Evolutionary conservation across 768 basidiomycete species (phyloP).

Genomic region (Pleurotus ostreatus): DNA sequence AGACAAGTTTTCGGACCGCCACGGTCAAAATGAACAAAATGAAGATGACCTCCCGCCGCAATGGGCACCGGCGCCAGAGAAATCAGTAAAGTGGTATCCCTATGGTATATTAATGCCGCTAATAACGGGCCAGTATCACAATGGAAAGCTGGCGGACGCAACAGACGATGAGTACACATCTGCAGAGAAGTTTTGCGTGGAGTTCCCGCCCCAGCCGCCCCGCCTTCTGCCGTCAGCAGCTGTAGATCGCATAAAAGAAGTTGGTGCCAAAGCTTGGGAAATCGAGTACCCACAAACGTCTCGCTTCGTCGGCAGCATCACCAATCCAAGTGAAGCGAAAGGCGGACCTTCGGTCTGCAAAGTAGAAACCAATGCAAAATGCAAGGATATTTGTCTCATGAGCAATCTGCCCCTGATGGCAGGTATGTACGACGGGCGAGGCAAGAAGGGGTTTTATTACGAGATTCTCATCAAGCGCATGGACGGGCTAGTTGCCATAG

Average conservation of each 20-base stretch:
- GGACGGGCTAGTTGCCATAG: slow-evolving; percentile 59
- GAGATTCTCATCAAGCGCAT: slow-evolving; percentile 54
- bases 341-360: slow-evolving; percentile 27
- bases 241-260: slow-evolving; percentile 45
- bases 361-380: slow-evolving; percentile 37
- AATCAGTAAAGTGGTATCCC: slow-evolving; percentile 25
- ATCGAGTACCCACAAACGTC: slow-evolving; percentile 35
- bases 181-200: slow-evolving; percentile 47
- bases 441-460: slow-evolving; percentile 58
- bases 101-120: too few relatives aligned
- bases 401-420: slow-evolving; percentile 59
- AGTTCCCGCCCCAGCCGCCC: slow-evolving; percentile 35
- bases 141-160: slow-evolving; percentile 56
- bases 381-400: slow-evolving; percentile 49
- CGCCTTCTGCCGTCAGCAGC: slow-evolving; percentile 45
- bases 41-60: slow-evolving; percentile 23
- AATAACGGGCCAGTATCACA: slow-evolving; percentile 27
- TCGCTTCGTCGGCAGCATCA: slow-evolving; percentile 44
- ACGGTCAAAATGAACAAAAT: not conserved
- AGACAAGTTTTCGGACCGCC: not conserved
- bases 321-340: slow-evolving; percentile 29
- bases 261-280: slow-evolving; percentile 52
- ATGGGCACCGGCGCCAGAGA: slow-evolving; percentile 60
- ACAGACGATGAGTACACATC: slow-evolving; percentile 48
- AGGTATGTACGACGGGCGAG: slow-evolving; percentile 54